phyloP scores from a whole-genome alignment of 345 rosid species.

The Rhodamnia argentea region DNA sequence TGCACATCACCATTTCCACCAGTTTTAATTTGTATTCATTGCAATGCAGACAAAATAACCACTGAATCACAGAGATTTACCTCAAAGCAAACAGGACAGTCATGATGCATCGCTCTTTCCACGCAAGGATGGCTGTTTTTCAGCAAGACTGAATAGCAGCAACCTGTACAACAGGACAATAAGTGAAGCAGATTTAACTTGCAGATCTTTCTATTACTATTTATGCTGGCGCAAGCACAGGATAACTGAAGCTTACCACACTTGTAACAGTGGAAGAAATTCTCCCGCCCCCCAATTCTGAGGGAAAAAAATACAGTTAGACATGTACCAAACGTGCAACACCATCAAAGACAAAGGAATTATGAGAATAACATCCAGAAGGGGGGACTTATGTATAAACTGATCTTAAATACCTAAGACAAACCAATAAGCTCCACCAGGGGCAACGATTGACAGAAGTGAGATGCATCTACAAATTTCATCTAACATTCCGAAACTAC shows the following conservation, averaged over 20 bases:
- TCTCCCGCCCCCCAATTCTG: constrained; percentile 78
- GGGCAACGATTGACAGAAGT: not conserved
- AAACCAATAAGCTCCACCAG: not conserved
- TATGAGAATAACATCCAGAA: not conserved
- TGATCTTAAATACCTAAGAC: not conserved
- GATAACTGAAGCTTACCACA: constrained; percentile 50
- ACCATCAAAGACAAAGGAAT: not conserved
- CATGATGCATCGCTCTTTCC: constrained; percentile 99
- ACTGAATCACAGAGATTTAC: constrained; percentile 12
- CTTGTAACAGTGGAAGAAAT: constrained; percentile 84
- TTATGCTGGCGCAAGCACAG: not conserved
- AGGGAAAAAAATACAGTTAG: not conserved
- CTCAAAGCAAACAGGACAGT: constrained; percentile 93
- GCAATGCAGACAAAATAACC: not conserved
- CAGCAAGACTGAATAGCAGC: constrained; percentile 70
- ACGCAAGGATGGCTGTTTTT: constrained; percentile 74
- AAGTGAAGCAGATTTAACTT: not conserved
- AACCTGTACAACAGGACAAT: constrained; percentile 29
- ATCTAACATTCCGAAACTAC: not conserved
- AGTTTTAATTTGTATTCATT: not conserved
- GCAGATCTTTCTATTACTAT: not conserved
- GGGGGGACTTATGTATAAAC: not conserved
- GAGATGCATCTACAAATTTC: not conserved
- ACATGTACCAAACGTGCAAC: not conserved
- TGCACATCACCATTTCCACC: constrained; percentile 15